Base-by-base conservation (phyloP, 2,329 filamentous ascomycete genomes). In the Rutstroemia sp. region DNA sequence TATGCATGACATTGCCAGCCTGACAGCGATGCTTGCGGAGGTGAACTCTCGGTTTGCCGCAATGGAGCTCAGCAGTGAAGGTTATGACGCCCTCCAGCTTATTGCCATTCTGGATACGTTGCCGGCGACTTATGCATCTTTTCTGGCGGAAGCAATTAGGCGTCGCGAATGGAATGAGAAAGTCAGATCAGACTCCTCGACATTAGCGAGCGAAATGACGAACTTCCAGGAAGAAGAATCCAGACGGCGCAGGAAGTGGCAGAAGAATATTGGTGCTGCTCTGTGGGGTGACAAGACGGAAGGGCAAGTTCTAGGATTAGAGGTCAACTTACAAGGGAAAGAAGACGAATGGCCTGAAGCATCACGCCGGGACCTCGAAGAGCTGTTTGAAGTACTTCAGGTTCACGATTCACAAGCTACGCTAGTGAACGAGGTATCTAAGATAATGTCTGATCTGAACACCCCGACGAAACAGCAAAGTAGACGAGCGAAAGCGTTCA, bases 141-240 rank as follows among this genome's bases (percentile, higher is more conserved):
- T 96, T 57, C 76, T 95, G 19, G 82, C 89, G 3, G 94, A 99
- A 72, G 87, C 90, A 16, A 83, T 96, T 42, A 83, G 89, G 57
- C 85, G 94, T 21, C 85, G 85, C 37, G 92, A 96, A 72, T 99
- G 94, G 92, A 83, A 82, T 12, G 89, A 95, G 52, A 96, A 95
- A 72, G 87, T 97, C 70, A 89, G 87, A 68, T 80, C 82, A 2
- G 94, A 97, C 66, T 94, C 92, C 0, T 85, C 88, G 2, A 89
- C 87, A 0, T 75, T 99, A 25, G 90, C 91, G 25, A 95, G 97
- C 69, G 92, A 97, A 68, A 89, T 97, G 80, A 89, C 91, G 1
- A 76, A 89, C 0, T 92, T 95, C 61, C 89, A 94, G 67, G 92
- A 96, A 59, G 94, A 97, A 71, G 94, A 99, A 69, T 82, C 89